These are phyloP conservation scores for Astrothelium macrocarpum DNA, from an alignment of 495 filamentous ascomycete species.

Conservation along the genomic window DNA sequence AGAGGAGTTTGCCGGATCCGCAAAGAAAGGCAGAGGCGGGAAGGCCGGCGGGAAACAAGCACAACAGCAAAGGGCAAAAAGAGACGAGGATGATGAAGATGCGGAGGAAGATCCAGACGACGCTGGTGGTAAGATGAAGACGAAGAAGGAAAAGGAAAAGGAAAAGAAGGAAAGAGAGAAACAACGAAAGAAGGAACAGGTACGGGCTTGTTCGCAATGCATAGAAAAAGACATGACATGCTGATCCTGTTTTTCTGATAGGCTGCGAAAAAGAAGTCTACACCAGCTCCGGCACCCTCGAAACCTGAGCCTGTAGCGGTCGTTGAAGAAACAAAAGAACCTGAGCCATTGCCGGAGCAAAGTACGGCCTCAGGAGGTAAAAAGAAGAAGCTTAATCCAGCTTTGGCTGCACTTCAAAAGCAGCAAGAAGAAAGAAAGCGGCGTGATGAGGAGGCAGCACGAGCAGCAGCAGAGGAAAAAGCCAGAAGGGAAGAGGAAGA, in stretches of 20 bases:
- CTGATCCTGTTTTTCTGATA: slow-evolving; percentile 20
- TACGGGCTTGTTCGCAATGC: slow-evolving; percentile 36
- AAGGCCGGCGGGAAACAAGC: slow-evolving; percentile 18
- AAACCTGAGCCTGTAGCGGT: slow-evolving; percentile 28
- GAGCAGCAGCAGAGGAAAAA: slow-evolving; percentile 60
- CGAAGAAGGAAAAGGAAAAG: slow-evolving; percentile 94
- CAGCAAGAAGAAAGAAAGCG: slow-evolving; percentile 76
- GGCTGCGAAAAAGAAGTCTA: slow-evolving; percentile 62
- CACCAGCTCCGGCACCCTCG: slow-evolving; percentile 37
- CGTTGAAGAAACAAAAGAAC: slow-evolving; percentile 37
- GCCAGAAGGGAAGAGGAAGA: slow-evolving; percentile 61
- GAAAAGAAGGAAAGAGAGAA: slow-evolving; percentile 90
- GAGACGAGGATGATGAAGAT: slow-evolving; percentile 34
- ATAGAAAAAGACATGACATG: too few relatives aligned
- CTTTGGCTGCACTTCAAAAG: slow-evolving; percentile 73
- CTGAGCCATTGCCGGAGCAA: slow-evolving; percentile 17
- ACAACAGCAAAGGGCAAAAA: slow-evolving; percentile 32
- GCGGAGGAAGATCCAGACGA: slow-evolving; percentile 46
- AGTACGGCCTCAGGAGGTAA: slow-evolving; percentile 49
- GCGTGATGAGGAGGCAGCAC: slow-evolving; percentile 67
- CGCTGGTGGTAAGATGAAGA: slow-evolving; percentile 61
- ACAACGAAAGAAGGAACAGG: slow-evolving; percentile 83
- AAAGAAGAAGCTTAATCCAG: slow-evolving; percentile 83
- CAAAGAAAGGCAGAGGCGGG: slow-evolving; percentile 47
- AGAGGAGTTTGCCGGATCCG: slow-evolving; percentile 61